Conservation (phyloP, 2,329 filamentous ascomycete genomes). For the Cytospora chrysosperma region DNA sequence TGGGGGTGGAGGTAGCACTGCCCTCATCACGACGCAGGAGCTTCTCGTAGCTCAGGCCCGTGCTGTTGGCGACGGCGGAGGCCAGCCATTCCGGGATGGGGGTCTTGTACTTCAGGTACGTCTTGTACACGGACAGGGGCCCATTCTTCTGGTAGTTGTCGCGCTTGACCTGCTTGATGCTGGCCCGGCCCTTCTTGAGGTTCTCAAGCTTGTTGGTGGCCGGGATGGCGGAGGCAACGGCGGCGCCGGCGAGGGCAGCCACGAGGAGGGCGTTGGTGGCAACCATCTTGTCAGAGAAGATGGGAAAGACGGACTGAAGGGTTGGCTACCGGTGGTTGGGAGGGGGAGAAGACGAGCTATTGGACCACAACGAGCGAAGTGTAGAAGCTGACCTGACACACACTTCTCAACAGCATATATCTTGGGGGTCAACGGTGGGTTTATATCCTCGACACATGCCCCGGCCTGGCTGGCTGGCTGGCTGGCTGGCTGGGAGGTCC, state of each 20-base stretch:
- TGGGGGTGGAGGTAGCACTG: conserved; percentile 16
- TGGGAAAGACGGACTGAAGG: neutral
- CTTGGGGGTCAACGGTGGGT: neutral
- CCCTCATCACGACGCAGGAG: conserved; percentile 15
- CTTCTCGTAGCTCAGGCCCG: conserved; percentile 9
- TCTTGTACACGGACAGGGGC: conserved; percentile 26
- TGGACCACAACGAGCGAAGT: conserved; percentile 8
- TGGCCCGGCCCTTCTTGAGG: conserved; percentile 21
- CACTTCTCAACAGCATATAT: neutral
- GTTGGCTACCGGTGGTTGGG: neutral
- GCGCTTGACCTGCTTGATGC: conserved; percentile 22
- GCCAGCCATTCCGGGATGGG: conserved; percentile 21
- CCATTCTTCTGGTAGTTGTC: conserved; percentile 22
- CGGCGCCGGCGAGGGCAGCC: conserved; percentile 22
- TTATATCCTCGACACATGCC: conserved; percentile 8
- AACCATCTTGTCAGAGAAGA: conserved; percentile 18
- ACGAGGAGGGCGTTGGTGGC: conserved; percentile 22
- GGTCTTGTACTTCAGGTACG: conserved; percentile 25
- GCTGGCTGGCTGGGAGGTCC: too few species aligned
- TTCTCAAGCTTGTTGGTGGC: conserved; percentile 13
- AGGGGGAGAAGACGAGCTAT: conserved; percentile 3
- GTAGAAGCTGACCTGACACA: conserved; percentile 14
- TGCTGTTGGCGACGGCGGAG: conserved; percentile 24
- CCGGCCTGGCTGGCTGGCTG: too few species aligned
- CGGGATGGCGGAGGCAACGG: conserved; percentile 22